Evolutionary conservation across 73 alveolate genomes (phyloP), one percentile per base, ranked within the genome.

Genomic region (Paramecium tetraurelia): DNA sequence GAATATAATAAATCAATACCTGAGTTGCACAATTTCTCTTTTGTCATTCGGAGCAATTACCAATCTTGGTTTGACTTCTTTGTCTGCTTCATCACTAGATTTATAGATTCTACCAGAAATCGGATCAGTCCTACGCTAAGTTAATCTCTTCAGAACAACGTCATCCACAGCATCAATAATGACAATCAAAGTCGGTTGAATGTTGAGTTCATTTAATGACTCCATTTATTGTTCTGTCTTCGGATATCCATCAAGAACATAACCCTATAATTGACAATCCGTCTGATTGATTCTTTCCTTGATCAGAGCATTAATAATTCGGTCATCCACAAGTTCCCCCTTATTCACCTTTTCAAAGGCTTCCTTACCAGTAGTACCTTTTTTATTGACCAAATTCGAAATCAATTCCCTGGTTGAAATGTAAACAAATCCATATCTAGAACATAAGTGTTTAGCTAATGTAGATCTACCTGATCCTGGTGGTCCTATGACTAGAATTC

Each of bases 401-500:
- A 98, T 80, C 46, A 98, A 84, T 68, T 93, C 95, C 68, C 93
- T 92, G 2, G 98, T 94, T 20, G 97, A 94, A 22, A 97, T 84
- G 77, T 93, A 97, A 29, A 96, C 97, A 29, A 98, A 93, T 27
- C 98, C 98, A 90, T 93, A 97, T 84, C 89, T 93, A 50, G 93
- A 63, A 31, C 99, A 96, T 27, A 98, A 90, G 11, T 48, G 59
- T 38, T 85, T 86, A 33, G 98, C 99, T 58, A 95, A 94, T 90
- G 98, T 95, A n/a, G 97, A 92, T 92, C 98, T 97, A 6, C 99
- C 99, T 12, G 96, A 86, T n/a, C 99, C 99, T 22, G 99, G 99
- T 21, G 99, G 99, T 16, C 99, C 99, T 3, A 97, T 92, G 8
- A 98, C 68, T 40, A 98, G 59, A 22, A 98, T 97, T 89, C 98